Base-by-base conservation (phyloP, 352 stramenopile genomes). In the Phytophthora fragariaefolia region DNA sequence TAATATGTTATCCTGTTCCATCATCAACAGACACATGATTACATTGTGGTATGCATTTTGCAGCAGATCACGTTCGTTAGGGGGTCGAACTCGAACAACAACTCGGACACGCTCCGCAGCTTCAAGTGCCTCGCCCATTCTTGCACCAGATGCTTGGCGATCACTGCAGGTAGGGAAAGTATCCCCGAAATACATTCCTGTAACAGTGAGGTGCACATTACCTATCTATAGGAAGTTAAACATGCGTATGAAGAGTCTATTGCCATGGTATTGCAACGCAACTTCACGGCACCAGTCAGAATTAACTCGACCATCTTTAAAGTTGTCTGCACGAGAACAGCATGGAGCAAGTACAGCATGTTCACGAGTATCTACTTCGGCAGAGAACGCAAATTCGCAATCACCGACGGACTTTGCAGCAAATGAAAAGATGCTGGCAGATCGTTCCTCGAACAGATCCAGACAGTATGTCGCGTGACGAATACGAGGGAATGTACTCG, bases 31-130 rank as follows among this genome's bases (percentile, higher is more conserved):
- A 28, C 18, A 9, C 36, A 43, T 4, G 22, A 74, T 17, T 67
- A 87, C 76, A 34, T 83, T 66, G 4, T 77, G 58, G 17, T 2
- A 57, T n/a, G 50, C 43, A 42, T 47, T 62, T 22, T 59, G 73
- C 18, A 76, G 62, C 27, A 83, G 64, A 26, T 95, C 87, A n/a
- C 83, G 80, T n/a, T 86, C 74, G 55, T 96, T 90, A 8, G 71
- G 59, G 9, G 89, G 90, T 1, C 90, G 87, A 26, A 96, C 87
- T 42, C 90, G 87, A 22, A 97, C 79, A 5, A 88, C 71, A 6
- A 97, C 89, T 32, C 90, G 85, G 7, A 94, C 81, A 15, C 83
- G 74, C 65, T 94, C 87, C 30, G 71, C 54, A 22, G 63, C 67
- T 50, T 79, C 77, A 36, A 70, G 57, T 17, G 38, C 24, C 9